A percentile compares a stretch with the other conserved stretches of the same genome.
phyloP scores from a whole-genome alignment of 345 rosid species.

The Populus pruinosa region DNA sequence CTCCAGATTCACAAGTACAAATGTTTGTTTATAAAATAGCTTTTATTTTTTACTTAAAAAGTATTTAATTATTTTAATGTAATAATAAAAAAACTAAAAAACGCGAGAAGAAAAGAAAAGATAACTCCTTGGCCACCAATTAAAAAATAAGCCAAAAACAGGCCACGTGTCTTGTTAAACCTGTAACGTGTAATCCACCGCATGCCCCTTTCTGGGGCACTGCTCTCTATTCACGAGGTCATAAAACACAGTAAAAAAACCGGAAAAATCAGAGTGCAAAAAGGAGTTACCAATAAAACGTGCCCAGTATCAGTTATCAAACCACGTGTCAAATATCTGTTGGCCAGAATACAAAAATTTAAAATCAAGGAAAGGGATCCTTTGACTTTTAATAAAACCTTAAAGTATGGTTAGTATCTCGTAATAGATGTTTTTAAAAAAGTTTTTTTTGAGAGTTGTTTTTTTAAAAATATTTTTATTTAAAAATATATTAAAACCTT shows the following conservation, averaged over 20 bases:
- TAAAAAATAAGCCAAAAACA: background rate
- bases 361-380: constrained; percentile 5
- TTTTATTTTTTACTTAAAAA: no score
- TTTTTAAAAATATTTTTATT: no score
- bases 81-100: background rate
- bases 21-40: no score
- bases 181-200: background rate
- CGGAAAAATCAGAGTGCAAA: background rate
- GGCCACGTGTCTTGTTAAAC: background rate
- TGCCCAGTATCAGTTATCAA: background rate
- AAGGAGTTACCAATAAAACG: background rate
- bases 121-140: background rate
- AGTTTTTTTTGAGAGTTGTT: no score
- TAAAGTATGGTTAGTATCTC: background rate
- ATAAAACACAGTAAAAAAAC: no score
- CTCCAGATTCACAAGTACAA: no score
- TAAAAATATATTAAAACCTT: no score
- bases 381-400: constrained; percentile 10
- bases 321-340: background rate
- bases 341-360: background rate
- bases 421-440: no score
- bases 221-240: background rate
- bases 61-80: no score
- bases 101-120: background rate
- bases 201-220: background rate